phyloP scores from a whole-genome alignment of 164 flowering plant genomes.

The Sextonia rubra region DNA sequence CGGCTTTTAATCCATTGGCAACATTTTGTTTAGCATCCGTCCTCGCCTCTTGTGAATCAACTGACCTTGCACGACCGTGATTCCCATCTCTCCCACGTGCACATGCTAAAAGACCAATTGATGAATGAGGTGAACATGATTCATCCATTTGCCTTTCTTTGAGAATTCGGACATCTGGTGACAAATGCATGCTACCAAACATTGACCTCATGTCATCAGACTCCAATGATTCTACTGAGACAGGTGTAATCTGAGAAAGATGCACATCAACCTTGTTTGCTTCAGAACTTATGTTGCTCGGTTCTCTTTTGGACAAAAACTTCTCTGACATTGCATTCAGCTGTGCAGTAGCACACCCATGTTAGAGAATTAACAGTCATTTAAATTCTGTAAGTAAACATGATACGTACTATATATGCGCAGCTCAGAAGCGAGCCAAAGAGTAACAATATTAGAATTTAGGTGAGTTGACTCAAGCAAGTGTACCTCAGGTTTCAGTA shows the following conservation, averaged over 20 bases:
- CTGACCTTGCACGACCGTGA: slow-evolving; percentile 12
- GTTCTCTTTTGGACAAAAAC: slow-evolving; percentile 21
- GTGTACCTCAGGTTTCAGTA: no score
- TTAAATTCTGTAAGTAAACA: neutral
- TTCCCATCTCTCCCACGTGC: slow-evolving; percentile 12
- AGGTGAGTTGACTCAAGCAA: neutral
- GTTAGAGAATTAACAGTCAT: neutral
- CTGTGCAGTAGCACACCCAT: slow-evolving; percentile 26
- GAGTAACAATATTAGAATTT: no score
- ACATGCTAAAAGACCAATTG: slow-evolving; percentile 20
- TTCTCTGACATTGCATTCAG: slow-evolving; percentile 41
- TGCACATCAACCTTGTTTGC: slow-evolving; percentile 16
- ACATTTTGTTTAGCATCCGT: slow-evolving; percentile 21
- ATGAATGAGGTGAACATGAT: slow-evolving; percentile 29
- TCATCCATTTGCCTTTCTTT: slow-evolving; percentile 25
- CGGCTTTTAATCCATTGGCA: slow-evolving; percentile 25
- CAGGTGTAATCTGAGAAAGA: slow-evolving; percentile 18
- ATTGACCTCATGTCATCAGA: slow-evolving; percentile 10
- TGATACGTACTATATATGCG: neutral
- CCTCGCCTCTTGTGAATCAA: slow-evolving; percentile 10
- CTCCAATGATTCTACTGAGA: slow-evolving; percentile 10
- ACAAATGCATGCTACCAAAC: slow-evolving; percentile 8
- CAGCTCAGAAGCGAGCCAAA: neutral
- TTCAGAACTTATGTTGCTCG: slow-evolving; percentile 6
- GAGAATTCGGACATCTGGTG: slow-evolving; percentile 17